These are phyloP conservation scores for Paspalum vaginatum DNA, from an alignment of 176 grass and related monocot genomes.

Conservation along the genomic window DNA sequence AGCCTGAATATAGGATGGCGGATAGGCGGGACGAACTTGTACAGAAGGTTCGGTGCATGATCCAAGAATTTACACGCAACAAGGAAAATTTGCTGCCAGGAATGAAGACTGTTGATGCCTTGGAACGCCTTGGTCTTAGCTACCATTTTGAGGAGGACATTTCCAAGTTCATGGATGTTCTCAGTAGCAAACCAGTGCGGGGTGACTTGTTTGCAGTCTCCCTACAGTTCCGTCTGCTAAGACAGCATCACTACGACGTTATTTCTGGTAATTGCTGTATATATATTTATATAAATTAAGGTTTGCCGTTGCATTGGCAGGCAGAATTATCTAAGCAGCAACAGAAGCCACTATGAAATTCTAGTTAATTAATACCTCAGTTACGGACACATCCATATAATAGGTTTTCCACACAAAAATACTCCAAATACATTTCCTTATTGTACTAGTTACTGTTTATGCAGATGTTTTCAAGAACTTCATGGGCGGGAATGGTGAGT, in stretches of 20 bases:
- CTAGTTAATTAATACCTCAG: too few relatives aligned
- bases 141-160: constrained; percentile 32
- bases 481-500: background rate
- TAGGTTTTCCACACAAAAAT: too few relatives aligned
- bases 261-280: too few relatives aligned
- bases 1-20: background rate
- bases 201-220: background rate
- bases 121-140: constrained; percentile 22
- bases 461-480: constrained; percentile 19
- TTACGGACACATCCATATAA: too few relatives aligned
- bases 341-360: too few relatives aligned
- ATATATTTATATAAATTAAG: too few relatives aligned
- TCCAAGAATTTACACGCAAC: background rate
- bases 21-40: constrained; percentile 12
- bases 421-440: too few relatives aligned
- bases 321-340: too few relatives aligned
- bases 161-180: background rate
- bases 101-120: background rate
- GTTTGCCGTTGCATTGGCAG: too few relatives aligned
- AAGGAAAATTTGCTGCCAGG: background rate
- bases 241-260: constrained; percentile 8
- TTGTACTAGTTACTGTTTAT: background rate
- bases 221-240: constrained; percentile 26
- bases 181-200: background rate
- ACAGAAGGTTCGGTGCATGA: background rate